Conservation (phyloP, 2,329 filamentous ascomycete genomes). For the Penicillium hesseltinei region DNA sequence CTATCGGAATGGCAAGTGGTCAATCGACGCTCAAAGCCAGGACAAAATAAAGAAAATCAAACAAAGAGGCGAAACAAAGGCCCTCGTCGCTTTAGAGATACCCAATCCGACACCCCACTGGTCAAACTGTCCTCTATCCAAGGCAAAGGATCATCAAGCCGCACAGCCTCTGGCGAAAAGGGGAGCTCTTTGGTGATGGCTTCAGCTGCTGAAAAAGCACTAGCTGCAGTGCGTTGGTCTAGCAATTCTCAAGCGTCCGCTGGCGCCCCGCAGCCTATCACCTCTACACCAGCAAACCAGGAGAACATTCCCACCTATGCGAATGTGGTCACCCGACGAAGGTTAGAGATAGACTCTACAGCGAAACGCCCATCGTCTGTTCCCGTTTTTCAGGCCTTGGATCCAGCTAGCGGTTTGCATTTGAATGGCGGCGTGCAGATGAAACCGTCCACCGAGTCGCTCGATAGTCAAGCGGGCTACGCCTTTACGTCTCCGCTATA, state of each 20-base stretch:
- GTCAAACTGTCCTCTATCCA: slow-evolving; percentile 27
- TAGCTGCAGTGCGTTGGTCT: slow-evolving; percentile 39
- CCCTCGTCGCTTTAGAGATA: slow-evolving; percentile 18
- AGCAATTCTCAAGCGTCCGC: slow-evolving; percentile 32
- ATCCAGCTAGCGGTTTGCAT: slow-evolving; percentile 16
- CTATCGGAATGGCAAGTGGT: slow-evolving; percentile 37
- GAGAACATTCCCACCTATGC: slow-evolving; percentile 38
- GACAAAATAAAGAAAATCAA: slow-evolving; percentile 9
- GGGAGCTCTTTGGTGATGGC: slow-evolving; percentile 21
- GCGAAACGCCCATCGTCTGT: slow-evolving; percentile 25
- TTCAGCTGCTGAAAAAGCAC: slow-evolving; percentile 41
- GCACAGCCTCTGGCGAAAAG: slow-evolving; percentile 14
- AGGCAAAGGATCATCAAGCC: slow-evolving; percentile 33
- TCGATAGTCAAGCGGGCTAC: slow-evolving; percentile 26
- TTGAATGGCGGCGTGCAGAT: slow-evolving; percentile 19
- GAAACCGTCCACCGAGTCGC: slow-evolving; percentile 34
- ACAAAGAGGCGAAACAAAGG: slow-evolving; percentile 14
- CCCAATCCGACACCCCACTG: slow-evolving; percentile 24
- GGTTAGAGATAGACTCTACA: slow-evolving; percentile 14
- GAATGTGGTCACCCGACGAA: slow-evolving; percentile 29
- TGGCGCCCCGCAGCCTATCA: slow-evolving; percentile 11
- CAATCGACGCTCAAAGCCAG: slow-evolving; percentile 19
- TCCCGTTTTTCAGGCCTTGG: slow-evolving; percentile 14
- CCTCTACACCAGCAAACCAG: slow-evolving; percentile 12
- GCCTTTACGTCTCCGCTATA: slow-evolving; percentile 31